Base-by-base conservation (phyloP, 2,329 filamentous ascomycete species). In the Diaporthe sp. region DNA sequence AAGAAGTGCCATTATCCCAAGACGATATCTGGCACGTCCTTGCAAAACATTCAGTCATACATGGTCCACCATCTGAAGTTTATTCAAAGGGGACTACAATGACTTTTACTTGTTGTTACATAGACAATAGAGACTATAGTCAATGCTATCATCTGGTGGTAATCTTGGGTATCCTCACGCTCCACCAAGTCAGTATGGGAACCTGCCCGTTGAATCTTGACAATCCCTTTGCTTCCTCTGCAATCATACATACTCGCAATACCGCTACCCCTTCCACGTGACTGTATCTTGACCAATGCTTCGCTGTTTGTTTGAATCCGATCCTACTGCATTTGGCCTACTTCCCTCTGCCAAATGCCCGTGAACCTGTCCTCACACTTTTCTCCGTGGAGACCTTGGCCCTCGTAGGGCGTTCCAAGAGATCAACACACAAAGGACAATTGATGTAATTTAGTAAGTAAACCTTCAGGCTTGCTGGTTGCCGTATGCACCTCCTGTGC, bases 151-250 rank as follows among this genome's bases (percentile, higher is more conserved):
- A 13, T 68, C 46, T 7, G n/a, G 7, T 39, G 22, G 28, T 19
- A n/a, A 55, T 55, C 17, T 28, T 39, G 65, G 65, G 46, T 69
- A 55, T 39, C 34, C 31, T 69, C 34, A 37, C 46, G 25, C 49
- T 42, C 34, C 34, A 22, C 9, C 34, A 39, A 13, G n/a, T 28
- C n/a, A 13, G 31, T 8, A 22, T 37, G 31, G 22, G 65, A n/a
- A 28, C n/a, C 49, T 55, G 49, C n/a, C 65, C 31, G 4, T 49
- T 49, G 28, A 15, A 65, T 31, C 25, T 28, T 49, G 28, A n/a
- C 2, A 34, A 17, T 17, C 10, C 28, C 19, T 49, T 10, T 37
- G 25, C 42, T 15, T 34, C 25, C 15, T 28, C 13, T 22, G n/a
- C 4, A 31, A 39, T 42, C 4, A 8, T 15, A 5, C 49, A 31